phyloP scores from a whole-genome alignment of 345 rosid species.

The Punica granatum region DNA sequence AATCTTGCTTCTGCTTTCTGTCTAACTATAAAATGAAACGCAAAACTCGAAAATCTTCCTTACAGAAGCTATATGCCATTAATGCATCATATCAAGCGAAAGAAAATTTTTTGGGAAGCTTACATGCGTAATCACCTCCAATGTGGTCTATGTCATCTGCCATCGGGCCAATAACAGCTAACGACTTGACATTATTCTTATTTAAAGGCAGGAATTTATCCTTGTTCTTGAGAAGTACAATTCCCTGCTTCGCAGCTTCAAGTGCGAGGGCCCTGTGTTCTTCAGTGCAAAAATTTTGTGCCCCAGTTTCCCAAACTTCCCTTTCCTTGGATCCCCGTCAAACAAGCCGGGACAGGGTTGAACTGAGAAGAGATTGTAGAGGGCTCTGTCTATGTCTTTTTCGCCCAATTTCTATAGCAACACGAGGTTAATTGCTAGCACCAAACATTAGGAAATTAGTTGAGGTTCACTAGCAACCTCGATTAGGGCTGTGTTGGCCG shows the following conservation, averaged over 20 bases:
- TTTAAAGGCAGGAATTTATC: slow-evolving; percentile 58
- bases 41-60: background rate
- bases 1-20: background rate
- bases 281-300: slow-evolving; percentile 50
- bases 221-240: slow-evolving; percentile 84
- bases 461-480: no score
- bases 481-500: no score
- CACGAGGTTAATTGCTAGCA: no score
- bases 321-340: slow-evolving; percentile 68
- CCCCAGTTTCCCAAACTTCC: slow-evolving; percentile 53
- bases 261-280: slow-evolving; percentile 64
- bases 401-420: slow-evolving; percentile 58
- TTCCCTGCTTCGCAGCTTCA: slow-evolving; percentile 86
- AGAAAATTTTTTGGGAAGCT: background rate
- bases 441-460: no score
- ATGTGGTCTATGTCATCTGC: slow-evolving; percentile 47
- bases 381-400: slow-evolving; percentile 63
- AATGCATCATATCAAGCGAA: background rate
- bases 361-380: slow-evolving; percentile 66
- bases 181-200: slow-evolving; percentile 35
- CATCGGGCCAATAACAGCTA: slow-evolving; percentile 82
- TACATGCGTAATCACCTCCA: slow-evolving; percentile 83
- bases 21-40: background rate
- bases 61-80: background rate
- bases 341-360: slow-evolving; percentile 84